These are phyloP conservation scores for Claviceps sorghi DNA, from an alignment of 2,329 filamentous ascomycete species.

Conservation along the genomic window DNA sequence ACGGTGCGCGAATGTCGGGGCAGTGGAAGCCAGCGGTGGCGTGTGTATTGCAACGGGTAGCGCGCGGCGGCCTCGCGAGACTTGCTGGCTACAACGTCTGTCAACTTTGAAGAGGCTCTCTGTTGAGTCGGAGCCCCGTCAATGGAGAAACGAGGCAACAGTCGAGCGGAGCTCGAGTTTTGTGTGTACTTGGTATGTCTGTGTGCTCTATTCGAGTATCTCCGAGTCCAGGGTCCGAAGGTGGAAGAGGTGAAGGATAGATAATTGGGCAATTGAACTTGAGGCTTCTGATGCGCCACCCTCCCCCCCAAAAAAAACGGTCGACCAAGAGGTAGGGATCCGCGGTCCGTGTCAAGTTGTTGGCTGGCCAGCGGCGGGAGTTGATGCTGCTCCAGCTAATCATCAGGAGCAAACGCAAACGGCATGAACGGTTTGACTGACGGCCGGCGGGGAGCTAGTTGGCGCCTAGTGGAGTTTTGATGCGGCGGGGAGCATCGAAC, in stretches of 20 bases:
- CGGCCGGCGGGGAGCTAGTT: neutral
- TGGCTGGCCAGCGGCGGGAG: neutral
- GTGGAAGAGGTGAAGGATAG: neutral
- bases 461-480: neutral
- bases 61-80: neutral
- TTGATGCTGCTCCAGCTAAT: conserved; percentile 2
- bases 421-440: neutral
- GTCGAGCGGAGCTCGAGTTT: neutral
- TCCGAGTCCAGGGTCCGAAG: neutral
- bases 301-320: neutral
- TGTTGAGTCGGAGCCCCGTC: neutral
- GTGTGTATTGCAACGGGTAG: neutral
- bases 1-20: neutral
- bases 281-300: neutral
- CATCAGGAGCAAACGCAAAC: neutral
- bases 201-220: neutral
- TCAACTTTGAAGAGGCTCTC: neutral
- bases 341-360: neutral
- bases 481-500: neutral
- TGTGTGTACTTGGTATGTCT: neutral
- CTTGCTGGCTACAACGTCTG: neutral
- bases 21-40: neutral
- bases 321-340: neutral
- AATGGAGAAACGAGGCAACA: neutral
- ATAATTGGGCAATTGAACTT: neutral